Evolutionary conservation across 176 grass and related monocot species (phyloP).

Genomic region (Musa schizocarpa): DNA sequence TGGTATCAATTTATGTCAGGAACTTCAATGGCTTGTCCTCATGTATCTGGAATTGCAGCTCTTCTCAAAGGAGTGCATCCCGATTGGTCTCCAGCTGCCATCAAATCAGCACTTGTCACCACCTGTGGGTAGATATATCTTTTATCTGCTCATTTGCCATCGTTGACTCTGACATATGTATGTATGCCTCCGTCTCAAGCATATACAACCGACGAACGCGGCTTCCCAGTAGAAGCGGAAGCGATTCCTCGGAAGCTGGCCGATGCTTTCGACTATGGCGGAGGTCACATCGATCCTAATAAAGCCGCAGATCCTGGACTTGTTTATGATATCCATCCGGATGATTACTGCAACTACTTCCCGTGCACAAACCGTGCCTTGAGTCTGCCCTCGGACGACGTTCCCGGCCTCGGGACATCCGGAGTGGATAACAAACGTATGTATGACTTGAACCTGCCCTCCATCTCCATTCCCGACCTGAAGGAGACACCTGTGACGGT

Average conservation of each 20-base stretch:
- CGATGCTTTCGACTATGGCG: too few relatives aligned
- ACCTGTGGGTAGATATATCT: conserved; percentile 26
- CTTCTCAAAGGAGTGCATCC: conserved; percentile 53
- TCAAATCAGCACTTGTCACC: conserved; percentile 73
- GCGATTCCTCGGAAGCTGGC: too few relatives aligned
- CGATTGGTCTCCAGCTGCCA: conserved; percentile 69
- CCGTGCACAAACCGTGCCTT: conserved; percentile 7
- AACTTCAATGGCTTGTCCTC: conserved; percentile 73
- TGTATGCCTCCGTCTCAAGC: conserved; percentile 22
- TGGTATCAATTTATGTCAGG: conserved; percentile 51
- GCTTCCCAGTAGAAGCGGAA: too few relatives aligned
- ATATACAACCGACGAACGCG: conserved; percentile 17
- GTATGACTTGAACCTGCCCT: too few relatives aligned
- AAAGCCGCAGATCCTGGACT: too few relatives aligned
- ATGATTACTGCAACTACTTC: conserved; percentile 52
- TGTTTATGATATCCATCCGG: conserved; percentile 7
- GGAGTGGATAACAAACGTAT: too few relatives aligned
- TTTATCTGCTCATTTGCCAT: too few relatives aligned
- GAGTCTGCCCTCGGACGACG: not conserved
- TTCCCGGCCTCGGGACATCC: not conserved
- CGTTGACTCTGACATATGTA: too few relatives aligned
- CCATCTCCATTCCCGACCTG: too few relatives aligned
- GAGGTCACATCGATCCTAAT: too few relatives aligned
- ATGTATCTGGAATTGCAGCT: conserved; percentile 60
- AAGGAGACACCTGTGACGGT: conserved; percentile 20